Evolutionary conservation across 2,329 filamentous ascomycete genomes (phyloP), one percentile per base, ranked within the genome.

Genomic region (Orbilia javanica): DNA sequence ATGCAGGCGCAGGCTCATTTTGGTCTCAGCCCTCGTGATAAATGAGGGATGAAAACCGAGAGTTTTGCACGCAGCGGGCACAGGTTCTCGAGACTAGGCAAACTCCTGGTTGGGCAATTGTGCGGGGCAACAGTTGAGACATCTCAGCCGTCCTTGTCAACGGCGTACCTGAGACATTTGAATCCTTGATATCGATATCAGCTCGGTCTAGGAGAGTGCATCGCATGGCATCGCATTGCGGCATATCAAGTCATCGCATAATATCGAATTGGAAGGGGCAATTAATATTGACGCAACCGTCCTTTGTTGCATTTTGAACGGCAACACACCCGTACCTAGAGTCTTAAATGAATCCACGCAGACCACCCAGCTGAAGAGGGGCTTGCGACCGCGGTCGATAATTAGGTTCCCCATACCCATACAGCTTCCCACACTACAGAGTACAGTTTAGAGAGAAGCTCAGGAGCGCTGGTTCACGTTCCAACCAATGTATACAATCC

Each of bases 81-180:
- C 42, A 20, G 4, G n/a, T n/a, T n/a, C n/a, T n/a, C n/a, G n/a
- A n/a, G n/a, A n/a, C n/a, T n/a, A n/a, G n/a, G n/a, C n/a, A n/a
- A n/a, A n/a, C n/a, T 46, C 42, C 42, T 46, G 42, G 42, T 46
- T 46, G 42, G 42, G n/a, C 42, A 46, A 20, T 46, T 18, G 42
- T 42, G 36, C 36, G 36, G 36, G 36, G 36, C 36, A 46, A 13
- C 42, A 46, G 20, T 20, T 46, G n/a, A 46, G 42, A 46, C 42
- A 46, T 46, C 42, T 46, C 42, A 46, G 42, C 42, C 36, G 36
- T 42, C 36, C 42, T 20, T 46, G 42, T 46, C 42, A 46, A 46
- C 42, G 42, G 42, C 42, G 42, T 46, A 46, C 42, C 42, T 46
- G 42, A 46, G 42, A 46, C 42, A 46, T 46, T 46, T n/a, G n/a